Percentiles rank a stretch among this genome's conserved stretches.
These are phyloP conservation scores for Uronychia binucleata DNA, from an alignment of 73 alveolate species.

Conservation along the genomic window DNA sequence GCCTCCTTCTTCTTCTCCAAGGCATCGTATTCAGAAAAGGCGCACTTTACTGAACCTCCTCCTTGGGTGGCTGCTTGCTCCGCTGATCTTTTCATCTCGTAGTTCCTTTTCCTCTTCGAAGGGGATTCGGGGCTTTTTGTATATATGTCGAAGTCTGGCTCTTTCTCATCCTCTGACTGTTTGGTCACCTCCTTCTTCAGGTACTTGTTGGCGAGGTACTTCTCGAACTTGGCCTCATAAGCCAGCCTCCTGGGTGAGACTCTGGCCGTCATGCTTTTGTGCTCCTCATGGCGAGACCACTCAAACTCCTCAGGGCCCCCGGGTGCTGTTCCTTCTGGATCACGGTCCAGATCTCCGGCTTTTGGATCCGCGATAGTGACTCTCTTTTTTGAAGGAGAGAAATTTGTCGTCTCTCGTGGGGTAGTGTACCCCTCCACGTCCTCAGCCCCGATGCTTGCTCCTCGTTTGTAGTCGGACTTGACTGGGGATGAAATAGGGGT, in stretches of 20 bases:
- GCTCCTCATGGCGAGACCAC: conserved; percentile 11
- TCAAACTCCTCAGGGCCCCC: background rate
- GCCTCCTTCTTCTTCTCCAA: background rate
- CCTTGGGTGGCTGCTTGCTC: background rate
- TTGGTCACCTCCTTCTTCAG: conserved; percentile 13
- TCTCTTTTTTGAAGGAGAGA: background rate
- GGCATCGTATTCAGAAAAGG: conserved; percentile 15
- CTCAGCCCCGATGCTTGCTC: background rate
- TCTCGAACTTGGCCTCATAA: conserved; percentile 63
- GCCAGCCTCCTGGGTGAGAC: conserved; percentile 8
- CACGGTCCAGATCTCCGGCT: background rate
- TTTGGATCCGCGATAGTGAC: background rate
- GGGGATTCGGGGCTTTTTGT: conserved; percentile 57
- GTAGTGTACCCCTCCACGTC: background rate
- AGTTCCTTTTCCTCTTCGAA: background rate
- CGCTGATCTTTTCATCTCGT: background rate
- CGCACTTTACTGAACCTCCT: background rate
- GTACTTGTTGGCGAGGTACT: conserved; percentile 49
- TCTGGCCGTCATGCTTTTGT: background rate
- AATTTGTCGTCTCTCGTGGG: background rate
- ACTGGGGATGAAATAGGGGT: background rate
- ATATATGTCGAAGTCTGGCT: conserved; percentile 49
- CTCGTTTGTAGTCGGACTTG: background rate
- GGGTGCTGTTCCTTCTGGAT: conserved; percentile 2
- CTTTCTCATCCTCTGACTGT: conserved; percentile 19